Evolutionary conservation across 129 eudicot genomes (phyloP).

Genomic region (Ambrosia trifida): DNA sequence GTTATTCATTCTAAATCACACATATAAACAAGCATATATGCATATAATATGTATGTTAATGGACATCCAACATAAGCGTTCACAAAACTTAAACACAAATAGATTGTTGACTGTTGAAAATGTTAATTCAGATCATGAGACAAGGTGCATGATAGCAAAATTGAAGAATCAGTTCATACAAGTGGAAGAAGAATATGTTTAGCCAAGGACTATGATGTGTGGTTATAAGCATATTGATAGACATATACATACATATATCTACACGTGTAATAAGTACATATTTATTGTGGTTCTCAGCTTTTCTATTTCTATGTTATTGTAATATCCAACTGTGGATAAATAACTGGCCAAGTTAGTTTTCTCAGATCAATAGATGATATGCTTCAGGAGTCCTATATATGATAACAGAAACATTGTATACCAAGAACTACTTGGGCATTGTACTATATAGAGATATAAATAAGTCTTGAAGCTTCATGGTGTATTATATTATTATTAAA

Average conservation of each 20-base stretch:
- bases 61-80: not conserved
- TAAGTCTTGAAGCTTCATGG: not conserved
- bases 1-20: not conserved
- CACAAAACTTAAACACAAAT: not conserved
- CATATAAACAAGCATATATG: not conserved
- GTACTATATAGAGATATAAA: not conserved
- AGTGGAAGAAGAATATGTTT: slow-evolving; percentile 19
- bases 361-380: no score
- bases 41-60: not conserved
- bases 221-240: not conserved
- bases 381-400: no score
- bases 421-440: not conserved
- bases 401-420: no score
- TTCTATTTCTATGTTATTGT: not conserved
- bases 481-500: no score
- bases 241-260: not conserved
- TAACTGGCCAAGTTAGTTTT: no score
- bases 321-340: not conserved
- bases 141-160: slow-evolving; percentile 22
- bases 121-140: slow-evolving; percentile 25
- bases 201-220: slow-evolving; percentile 9
- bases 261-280: not conserved
- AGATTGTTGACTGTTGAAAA: not conserved
- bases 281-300: not conserved
- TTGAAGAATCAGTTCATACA: slow-evolving; percentile 4